phyloP scores from a whole-genome alignment of 768 basidiomycete genomes.

The Kwoniella dejecticola region DNA sequence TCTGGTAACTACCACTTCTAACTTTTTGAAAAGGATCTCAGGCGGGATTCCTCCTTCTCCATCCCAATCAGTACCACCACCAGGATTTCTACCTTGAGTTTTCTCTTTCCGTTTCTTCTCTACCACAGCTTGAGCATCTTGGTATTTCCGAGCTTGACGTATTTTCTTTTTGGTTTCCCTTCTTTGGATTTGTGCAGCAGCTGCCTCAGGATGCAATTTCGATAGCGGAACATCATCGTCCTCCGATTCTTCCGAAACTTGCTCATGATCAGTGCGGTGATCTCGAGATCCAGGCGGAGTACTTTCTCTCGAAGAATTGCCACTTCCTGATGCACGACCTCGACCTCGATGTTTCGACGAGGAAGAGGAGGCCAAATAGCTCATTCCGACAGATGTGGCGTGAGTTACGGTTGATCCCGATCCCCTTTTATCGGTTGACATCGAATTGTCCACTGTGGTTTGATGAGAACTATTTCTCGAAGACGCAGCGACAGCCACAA shows the following conservation, averaged over 20 bases:
- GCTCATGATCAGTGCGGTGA: conserved; percentile 2
- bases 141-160: conserved; percentile 3
- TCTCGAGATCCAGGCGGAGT: conserved; percentile 7
- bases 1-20: conserved; percentile 24
- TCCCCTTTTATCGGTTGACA: conserved; percentile 18
- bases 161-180: conserved; percentile 12
- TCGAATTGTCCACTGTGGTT: conserved; percentile 19
- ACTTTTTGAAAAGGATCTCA: conserved; percentile 23
- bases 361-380: conserved; percentile 5
- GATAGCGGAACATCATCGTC: conserved; percentile 42
- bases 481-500: conserved; percentile 25
- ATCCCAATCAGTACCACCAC: conserved; percentile 41
- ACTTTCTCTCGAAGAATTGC: conserved; percentile 16
- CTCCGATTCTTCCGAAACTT: conserved; percentile 3
- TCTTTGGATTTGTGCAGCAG: conserved; percentile 32
- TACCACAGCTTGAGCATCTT: conserved; percentile 4
- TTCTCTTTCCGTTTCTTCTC: conserved; percentile 6
- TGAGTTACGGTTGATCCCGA: conserved; percentile 16
- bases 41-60: conserved; percentile 53
- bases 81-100: conserved; percentile 34
- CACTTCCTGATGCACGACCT: conserved; percentile 6
- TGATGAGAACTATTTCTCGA: conserved; percentile 16
- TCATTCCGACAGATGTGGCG: conserved; percentile 15
- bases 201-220: conserved; percentile 46
- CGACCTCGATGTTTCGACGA: conserved; percentile 1